These are phyloP conservation scores for Gardenia jasminoides DNA, from an alignment of 257 asterid genomes.

Conservation along the genomic window DNA sequence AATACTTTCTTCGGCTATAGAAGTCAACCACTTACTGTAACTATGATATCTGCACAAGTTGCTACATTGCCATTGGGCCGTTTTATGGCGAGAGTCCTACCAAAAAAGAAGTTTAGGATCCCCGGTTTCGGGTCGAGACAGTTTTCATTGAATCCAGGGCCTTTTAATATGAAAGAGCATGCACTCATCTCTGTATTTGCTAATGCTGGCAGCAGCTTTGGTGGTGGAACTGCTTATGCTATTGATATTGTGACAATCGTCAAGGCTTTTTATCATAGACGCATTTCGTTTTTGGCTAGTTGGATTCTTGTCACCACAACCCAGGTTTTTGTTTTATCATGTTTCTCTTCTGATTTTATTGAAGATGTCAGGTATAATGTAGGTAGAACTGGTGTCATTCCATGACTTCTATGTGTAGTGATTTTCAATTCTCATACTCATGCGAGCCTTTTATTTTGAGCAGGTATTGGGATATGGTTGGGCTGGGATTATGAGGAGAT, in stretches of 20 bases:
- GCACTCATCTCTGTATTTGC: slow-evolving; percentile 70
- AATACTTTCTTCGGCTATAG: slow-evolving; percentile 64
- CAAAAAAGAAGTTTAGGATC: slow-evolving; percentile 34
- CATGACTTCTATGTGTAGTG: too few species aligned
- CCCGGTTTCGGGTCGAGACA: slow-evolving; percentile 29
- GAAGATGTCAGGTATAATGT: too few species aligned
- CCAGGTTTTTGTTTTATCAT: slow-evolving; percentile 36
- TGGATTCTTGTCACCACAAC: slow-evolving; percentile 61
- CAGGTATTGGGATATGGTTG: slow-evolving; percentile 66
- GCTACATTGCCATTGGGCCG: slow-evolving; percentile 61
- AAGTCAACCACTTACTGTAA: slow-evolving; percentile 40
- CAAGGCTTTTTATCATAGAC: slow-evolving; percentile 52
- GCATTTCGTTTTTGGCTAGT: slow-evolving; percentile 47
- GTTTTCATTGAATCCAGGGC: slow-evolving; percentile 67
- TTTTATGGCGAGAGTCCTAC: slow-evolving; percentile 56
- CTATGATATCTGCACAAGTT: slow-evolving; percentile 53
- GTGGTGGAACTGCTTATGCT: slow-evolving; percentile 58
- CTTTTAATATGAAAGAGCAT: slow-evolving; percentile 71
- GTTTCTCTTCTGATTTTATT: too few species aligned
- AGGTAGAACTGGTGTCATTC: too few species aligned
- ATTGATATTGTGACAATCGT: slow-evolving; percentile 52
- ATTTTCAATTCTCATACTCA: neutral
- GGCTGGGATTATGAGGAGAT: slow-evolving; percentile 56
- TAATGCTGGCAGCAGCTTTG: slow-evolving; percentile 56
- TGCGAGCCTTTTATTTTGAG: neutral